Evolutionary conservation across 2,329 filamentous ascomycete species (phyloP), one percentile per base, ranked within the genome.

Genomic region (Colletotrichum sp.): DNA sequence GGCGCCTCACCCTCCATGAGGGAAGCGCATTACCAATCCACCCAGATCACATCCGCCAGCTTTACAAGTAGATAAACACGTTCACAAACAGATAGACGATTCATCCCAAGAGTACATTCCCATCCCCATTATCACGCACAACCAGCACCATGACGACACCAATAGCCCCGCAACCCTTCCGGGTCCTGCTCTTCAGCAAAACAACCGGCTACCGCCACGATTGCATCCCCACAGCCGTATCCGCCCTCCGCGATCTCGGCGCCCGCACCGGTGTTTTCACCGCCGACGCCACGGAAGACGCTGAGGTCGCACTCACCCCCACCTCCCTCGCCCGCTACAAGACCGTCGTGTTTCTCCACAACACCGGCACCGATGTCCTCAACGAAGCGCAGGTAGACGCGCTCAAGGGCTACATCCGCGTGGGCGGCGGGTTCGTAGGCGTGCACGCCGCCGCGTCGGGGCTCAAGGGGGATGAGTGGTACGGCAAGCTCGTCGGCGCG

Each of bases 401-500:
- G 1, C 77, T 88, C 32, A 79, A 84, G 72, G 73, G 44, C 6
- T 86, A 83, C 55, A 81, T 87, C 30, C 79, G 77, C 16, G 62
- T 71, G 21, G 85, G 86, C 15, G 84, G 84, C 24, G 85, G 86
- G 3, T 79, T 87, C 52, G 85, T 88, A 1, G 86, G 81, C 26
- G 80, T 88, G n/a, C 86, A 88, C 76, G 84, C 83, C 36, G 85
- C 86, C 2, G 80, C 83, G 4, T 80, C 80, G 3, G 85, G 81
- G 12, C 81, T 87, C 79, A 78, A 77, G 16, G 80, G 79, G 0
- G 79, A 82, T 9, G 79, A 80, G 4, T 86, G 84, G 83, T 87
- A 87, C 74, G 83, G 82, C 18, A 78, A 79, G 6, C 80, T 87
- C 18, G 80, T 87, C 34, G 86, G 86, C 34, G 85, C 80, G 15